Evolutionary conservation across 331 rosid species (phyloP), one percentile per base, ranked within the genome.

Genomic region (Quercus phellos): DNA sequence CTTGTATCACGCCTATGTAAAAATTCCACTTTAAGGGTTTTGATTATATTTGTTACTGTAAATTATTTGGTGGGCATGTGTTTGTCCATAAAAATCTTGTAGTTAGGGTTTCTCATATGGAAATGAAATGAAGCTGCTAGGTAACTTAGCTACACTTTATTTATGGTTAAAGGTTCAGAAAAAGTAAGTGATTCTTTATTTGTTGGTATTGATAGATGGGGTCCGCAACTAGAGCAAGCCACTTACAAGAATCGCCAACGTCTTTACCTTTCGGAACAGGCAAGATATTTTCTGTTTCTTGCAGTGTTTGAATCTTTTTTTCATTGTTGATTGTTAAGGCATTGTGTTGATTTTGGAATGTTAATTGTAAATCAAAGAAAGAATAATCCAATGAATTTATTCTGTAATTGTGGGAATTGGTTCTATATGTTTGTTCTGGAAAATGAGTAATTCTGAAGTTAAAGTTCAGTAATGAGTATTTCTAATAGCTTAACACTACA

Each of bases 211-310:
- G 17, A 74, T 35, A 90, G 94, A 76, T 92, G 97, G 97, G 97
- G 96, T 22, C 90, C 93, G 4, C 89, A 81, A 6, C 70, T 90
- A 0, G 93, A 90, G 17, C 80, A 77, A 56, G 91, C 90, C 2
- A 89, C 92, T 7, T 92, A 92, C 90, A 92, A 90, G 83, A 90
- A 81, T 46, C 92, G 93, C 11, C 94, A 92, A 14, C 92, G 96
- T 55, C 96, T 92, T 66, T 92, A 89, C 73, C 87, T 92, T 10
- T 89, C 97, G 0, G 96, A 92, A 55, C 96, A 92, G 89, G 96
- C 81, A 16, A 46, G 53, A 46, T 46, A 16, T 63, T 6, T 22
- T 63, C 69, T 63, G 42, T 16, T 42, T 63, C 22, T 16, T 63
- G 69, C 38, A 63, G 69, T 18, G 38, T 13, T 61, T 27, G 11